Percentiles rank a stretch among this genome's conserved stretches.
phyloP scores from a whole-genome alignment of 2,329 filamentous ascomycete species.

The Aspergillus sp. region DNA sequence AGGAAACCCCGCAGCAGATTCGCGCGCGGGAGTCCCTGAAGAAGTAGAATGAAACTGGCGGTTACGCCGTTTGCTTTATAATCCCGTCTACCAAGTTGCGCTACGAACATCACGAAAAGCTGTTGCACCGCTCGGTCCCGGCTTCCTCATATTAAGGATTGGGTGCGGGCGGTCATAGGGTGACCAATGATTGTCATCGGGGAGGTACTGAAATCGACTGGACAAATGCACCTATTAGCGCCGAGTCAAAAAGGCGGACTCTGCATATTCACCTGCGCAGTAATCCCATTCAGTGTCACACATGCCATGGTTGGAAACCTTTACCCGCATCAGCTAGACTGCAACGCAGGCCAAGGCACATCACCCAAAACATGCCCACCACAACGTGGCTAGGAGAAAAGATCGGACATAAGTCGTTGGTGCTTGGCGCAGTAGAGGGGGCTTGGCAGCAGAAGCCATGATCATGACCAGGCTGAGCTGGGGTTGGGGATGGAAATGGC shows the following conservation, averaged over 20 bases:
- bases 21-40: slow-evolving; percentile 22
- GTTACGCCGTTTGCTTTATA: slow-evolving; percentile 4
- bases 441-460: slow-evolving; percentile 22
- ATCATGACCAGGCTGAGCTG: slow-evolving; percentile 11
- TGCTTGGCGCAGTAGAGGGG: slow-evolving; percentile 22
- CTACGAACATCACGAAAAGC: background rate
- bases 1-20: slow-evolving; percentile 55
- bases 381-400: slow-evolving; percentile 26
- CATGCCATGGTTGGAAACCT: background rate
- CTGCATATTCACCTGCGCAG: slow-evolving; percentile 3
- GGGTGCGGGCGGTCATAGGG: background rate
- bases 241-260: background rate
- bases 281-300: slow-evolving; percentile 2
- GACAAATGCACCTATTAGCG: background rate
- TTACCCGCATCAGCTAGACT: slow-evolving; percentile 7
- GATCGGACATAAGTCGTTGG: slow-evolving; percentile 17
- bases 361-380: slow-evolving; percentile 14
- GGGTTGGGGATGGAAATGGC: slow-evolving; percentile 17
- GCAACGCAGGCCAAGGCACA: slow-evolving; percentile 12
- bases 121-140: background rate
- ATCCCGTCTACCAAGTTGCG: background rate
- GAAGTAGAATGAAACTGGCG: slow-evolving; percentile 18
- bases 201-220: background rate
- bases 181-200: background rate
- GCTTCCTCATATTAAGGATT: background rate